A percentile compares a stretch with the other conserved stretches of the same genome.
Conservation (phyloP, 179 eudicot genomes). For the Silene noctiflora region DNA sequence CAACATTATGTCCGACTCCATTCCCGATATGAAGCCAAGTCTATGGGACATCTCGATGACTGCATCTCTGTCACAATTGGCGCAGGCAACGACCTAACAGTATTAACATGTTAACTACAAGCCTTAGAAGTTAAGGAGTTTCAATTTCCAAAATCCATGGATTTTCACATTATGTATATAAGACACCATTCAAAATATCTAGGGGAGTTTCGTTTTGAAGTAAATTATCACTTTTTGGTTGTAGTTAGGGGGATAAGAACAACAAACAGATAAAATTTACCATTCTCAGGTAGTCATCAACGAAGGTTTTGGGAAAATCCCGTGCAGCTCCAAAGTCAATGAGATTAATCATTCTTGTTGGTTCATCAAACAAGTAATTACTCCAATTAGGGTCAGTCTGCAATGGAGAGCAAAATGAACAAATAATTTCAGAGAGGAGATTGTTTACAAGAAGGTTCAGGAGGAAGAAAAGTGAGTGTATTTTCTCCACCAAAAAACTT, state of each 20-base stretch:
- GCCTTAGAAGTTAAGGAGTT: no score
- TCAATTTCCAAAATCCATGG: no score
- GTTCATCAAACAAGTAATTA: conserved; percentile 68
- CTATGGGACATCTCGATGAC: conserved; percentile 76
- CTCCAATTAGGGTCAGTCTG: conserved; percentile 99
- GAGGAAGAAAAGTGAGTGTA: background rate
- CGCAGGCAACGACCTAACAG: conserved; percentile 79
- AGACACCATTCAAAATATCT: background rate
- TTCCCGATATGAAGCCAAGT: conserved; percentile 86
- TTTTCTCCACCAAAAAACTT: background rate
- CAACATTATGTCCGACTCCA: conserved; percentile 77
- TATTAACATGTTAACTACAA: background rate
- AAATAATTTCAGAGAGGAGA: background rate
- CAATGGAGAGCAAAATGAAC: conserved; percentile 27
- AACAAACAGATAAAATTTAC: conserved; percentile 33
- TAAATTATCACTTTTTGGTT: background rate
- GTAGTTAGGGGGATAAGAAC: background rate
- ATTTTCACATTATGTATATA: background rate
- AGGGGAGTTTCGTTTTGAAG: background rate
- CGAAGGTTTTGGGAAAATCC: conserved; percentile 68
- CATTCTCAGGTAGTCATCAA: conserved; percentile 85
- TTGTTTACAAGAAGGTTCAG: background rate
- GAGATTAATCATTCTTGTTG: conserved; percentile 58
- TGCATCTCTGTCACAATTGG: conserved; percentile 62
- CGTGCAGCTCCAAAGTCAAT: conserved; percentile 98